Evolutionary conservation across 306 rosid genomes (phyloP).

Genomic region (Herpetospermum pedunculosum): DNA sequence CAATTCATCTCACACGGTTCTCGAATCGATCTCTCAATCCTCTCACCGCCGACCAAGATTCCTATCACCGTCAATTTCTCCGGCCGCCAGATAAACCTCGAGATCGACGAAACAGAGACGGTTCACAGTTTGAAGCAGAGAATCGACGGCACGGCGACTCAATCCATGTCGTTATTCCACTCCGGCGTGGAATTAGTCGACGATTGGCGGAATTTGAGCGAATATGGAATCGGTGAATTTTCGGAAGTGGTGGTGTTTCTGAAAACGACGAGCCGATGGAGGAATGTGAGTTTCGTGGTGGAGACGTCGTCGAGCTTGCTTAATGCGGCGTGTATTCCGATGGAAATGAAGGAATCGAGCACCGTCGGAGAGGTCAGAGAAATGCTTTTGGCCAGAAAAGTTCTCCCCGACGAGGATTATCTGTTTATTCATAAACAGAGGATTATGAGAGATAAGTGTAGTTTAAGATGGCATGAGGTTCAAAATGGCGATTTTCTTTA

Average conservation of each 20-base stretch:
- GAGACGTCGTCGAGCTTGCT: slow-evolving; percentile 78
- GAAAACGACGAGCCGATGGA: slow-evolving; percentile 30
- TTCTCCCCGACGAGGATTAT: slow-evolving; percentile 58
- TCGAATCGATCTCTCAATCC: slow-evolving; percentile 43
- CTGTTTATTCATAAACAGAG: slow-evolving; percentile 83
- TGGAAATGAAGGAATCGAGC: slow-evolving; percentile 53
- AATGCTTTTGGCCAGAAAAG: slow-evolving; percentile 35
- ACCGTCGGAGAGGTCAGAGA: slow-evolving; percentile 53
- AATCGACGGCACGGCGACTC: slow-evolving; percentile 52
- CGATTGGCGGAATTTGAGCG: slow-evolving; percentile 44
- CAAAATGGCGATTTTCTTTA: slow-evolving; percentile 66
- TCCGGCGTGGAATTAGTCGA: slow-evolving; percentile 49
- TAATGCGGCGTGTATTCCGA: slow-evolving; percentile 55
- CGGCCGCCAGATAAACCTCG: slow-evolving; percentile 37
- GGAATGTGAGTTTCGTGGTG: slow-evolving; percentile 38
- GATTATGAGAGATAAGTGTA: slow-evolving; percentile 66
- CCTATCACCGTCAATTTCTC: slow-evolving; percentile 42
- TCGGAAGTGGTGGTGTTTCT: slow-evolving; percentile 52
- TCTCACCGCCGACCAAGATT: slow-evolving; percentile 26
- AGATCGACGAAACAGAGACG: slow-evolving; percentile 55
- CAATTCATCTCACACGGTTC: slow-evolving; percentile 69
- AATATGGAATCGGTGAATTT: slow-evolving; percentile 44
- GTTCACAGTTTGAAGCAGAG: slow-evolving; percentile 66
- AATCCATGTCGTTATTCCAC: slow-evolving; percentile 47
- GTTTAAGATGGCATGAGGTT: slow-evolving; percentile 83